These are phyloP conservation scores for Fraxinus pennsylvanica DNA, from an alignment of 257 asterid species.

Conservation along the genomic window DNA sequence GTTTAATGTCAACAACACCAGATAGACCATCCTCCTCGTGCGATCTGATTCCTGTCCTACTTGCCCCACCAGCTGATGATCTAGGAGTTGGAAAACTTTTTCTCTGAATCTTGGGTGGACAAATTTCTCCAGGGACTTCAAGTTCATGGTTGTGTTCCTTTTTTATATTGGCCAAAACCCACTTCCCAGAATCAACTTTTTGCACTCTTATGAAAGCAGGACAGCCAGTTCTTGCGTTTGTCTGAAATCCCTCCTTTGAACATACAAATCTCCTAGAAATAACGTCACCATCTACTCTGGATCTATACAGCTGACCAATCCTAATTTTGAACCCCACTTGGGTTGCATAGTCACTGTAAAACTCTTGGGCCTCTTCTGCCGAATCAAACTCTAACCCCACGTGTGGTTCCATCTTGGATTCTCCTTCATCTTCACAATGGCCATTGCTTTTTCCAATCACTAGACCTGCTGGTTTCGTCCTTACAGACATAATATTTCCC, in stretches of 20 bases:
- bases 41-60: slow-evolving; percentile 88
- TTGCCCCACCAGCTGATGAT: slow-evolving; percentile 60
- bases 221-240: slow-evolving; percentile 86
- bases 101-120: slow-evolving; percentile 60
- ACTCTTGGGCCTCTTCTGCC: slow-evolving; percentile 89
- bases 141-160: slow-evolving; percentile 88
- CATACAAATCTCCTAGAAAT: slow-evolving; percentile 88
- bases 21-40: slow-evolving; percentile 75
- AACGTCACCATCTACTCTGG: slow-evolving; percentile 82
- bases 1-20: slow-evolving; percentile 55
- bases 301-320: slow-evolving; percentile 90
- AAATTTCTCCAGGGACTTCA: slow-evolving; percentile 59
- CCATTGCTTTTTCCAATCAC: slow-evolving; percentile 48
- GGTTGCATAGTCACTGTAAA: slow-evolving; percentile 67
- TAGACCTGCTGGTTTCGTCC: slow-evolving; percentile 57
- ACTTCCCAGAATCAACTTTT: slow-evolving; percentile 78
- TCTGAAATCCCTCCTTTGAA: slow-evolving; percentile 92
- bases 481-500: slow-evolving; percentile 59
- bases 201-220: slow-evolving; percentile 90
- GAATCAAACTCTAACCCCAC: slow-evolving; percentile 83
- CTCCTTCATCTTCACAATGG: slow-evolving; percentile 52
- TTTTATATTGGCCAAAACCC: slow-evolving; percentile 78
- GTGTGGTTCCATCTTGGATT: slow-evolving; percentile 64
- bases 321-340: slow-evolving; percentile 81
- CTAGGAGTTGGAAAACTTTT: slow-evolving; percentile 66